Evolutionary conservation across 495 filamentous ascomycete species (phyloP), one percentile per base, ranked within the genome.

Genomic region (Elaphomyces granulatus): DNA sequence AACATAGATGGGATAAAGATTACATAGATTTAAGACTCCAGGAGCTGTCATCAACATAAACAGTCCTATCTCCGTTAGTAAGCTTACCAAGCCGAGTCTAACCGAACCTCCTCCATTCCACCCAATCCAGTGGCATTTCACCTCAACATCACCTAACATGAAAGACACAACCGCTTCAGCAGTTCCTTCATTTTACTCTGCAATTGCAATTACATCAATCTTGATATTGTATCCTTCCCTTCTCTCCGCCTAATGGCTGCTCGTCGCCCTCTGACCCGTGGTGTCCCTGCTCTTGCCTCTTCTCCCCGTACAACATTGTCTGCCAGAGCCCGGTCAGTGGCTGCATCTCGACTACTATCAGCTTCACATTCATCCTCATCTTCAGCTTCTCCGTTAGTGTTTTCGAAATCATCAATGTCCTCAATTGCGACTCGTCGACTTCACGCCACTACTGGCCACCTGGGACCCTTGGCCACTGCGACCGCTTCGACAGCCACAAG

Each of bases 361-460:
- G 40, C 45, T 9, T 40, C 45, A 10, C 39, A 43, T 33, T 37
- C 42, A 15, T 46, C 48, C 18, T 44, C 58, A 8, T 28, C 12
- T 28, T 12, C 23, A 12, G 23, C 23, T 28, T 51, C 56, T 17
- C 37, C 38, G 34, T 44, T 26, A 43, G 42, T 42, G 20, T 48
- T 51, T n/a, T 48, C 50, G 9, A 44, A 38, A 26, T 43, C 53
- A 7, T 47, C 51, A 20, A 23, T 44, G 8, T 47, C 59, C 14
- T 41, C 53, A 20, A 51, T 54, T 23, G 54, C 59, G 8, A 45
- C 48, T 4, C 58, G 60, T 14, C 48, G 54, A 30, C 56, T 82
- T 49, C 74, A 81, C 45, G 72, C 72, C 40, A 77, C 76, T 17
- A 70, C 76, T 14, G 67, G 68, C 43, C 72, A 78, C 34, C 62